phyloP scores from a whole-genome alignment of 2,329 filamentous ascomycete species.

The Claviceps purpurea region DNA sequence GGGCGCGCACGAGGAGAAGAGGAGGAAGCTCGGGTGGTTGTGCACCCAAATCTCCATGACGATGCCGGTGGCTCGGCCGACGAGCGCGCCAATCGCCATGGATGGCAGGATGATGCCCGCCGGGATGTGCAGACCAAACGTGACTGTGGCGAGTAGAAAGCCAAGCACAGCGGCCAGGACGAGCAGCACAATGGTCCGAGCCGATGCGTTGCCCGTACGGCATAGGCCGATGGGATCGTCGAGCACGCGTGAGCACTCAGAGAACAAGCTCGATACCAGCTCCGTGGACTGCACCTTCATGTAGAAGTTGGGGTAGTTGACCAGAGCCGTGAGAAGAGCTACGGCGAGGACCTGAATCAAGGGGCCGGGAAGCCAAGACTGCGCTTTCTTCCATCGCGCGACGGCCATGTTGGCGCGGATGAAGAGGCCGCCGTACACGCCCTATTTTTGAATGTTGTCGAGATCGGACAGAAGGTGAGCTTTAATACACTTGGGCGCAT shows the following conservation, averaged over 20 bases:
- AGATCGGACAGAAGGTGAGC: not conserved
- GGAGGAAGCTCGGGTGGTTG: slow-evolving; percentile 60
- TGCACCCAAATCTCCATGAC: slow-evolving; percentile 79
- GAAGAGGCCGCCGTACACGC: slow-evolving; percentile 88
- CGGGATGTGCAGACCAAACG: slow-evolving; percentile 87
- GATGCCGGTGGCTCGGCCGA: slow-evolving; percentile 79
- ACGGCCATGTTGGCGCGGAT: slow-evolving; percentile 89
- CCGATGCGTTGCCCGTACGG: slow-evolving; percentile 70
- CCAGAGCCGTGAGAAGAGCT: slow-evolving; percentile 66
- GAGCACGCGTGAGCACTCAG: slow-evolving; percentile 69
- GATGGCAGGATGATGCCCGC: slow-evolving; percentile 93
- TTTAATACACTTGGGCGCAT: not conserved
- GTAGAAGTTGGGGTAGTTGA: slow-evolving; percentile 94
- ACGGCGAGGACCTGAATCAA: slow-evolving; percentile 69
- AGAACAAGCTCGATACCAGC: slow-evolving; percentile 81
- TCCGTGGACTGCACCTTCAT: slow-evolving; percentile 89
- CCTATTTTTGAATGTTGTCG: slow-evolving; percentile 25
- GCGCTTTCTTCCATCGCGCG: slow-evolving; percentile 62
- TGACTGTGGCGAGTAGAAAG: slow-evolving; percentile 73
- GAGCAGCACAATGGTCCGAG: slow-evolving; percentile 69
- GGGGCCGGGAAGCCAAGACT: slow-evolving; percentile 54
- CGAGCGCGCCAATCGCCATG: slow-evolving; percentile 87
- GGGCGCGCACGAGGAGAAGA: slow-evolving; percentile 70
- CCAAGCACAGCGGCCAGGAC: slow-evolving; percentile 71
- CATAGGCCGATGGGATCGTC: slow-evolving; percentile 87